Evolutionary conservation across 2,329 filamentous ascomycete genomes (phyloP), one percentile per base, ranked within the genome.

Genomic region (Bipolaris bicolor): DNA sequence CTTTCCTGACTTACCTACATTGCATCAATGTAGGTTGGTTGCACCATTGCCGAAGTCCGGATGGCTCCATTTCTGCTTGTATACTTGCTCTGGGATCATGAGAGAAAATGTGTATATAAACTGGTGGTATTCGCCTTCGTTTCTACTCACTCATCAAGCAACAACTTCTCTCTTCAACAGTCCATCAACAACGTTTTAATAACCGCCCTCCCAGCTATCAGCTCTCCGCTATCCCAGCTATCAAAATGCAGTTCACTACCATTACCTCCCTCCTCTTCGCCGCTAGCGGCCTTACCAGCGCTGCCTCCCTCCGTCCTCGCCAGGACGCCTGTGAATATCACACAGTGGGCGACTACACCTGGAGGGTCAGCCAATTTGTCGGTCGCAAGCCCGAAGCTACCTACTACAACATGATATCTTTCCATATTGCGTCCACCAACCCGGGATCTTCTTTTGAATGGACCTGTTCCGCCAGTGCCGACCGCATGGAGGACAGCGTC

Each of bases 221-320:
- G 48, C 20, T 26, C 5, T 26, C 3, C 13, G 20, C 40, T 34
- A n/a, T 26, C 24, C 33, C 24, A 49, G 48, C 18, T 26, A 29
- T 49, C 56, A 62, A 57, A 40, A 67, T 67, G 65, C 63, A 64
- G 52, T 63, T 64, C 61, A 63, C 60, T 39, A 54, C 56, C 53
- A 31, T 61, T 33, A 43, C 60, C 58, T 58, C 63, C 34, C 49
- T 67, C 49, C 57, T 67, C 53, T 55, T 52, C 16, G 59, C 60
- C 7, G 48, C 60, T 7, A 53, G 52, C 48, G 56, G 55, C 52
- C 45, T 66, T 47, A 50, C 58, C 36, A 48, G 48, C 20, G 58
- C 63, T 9, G 55, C 57, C 18, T 63, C 63, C 31, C 47, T 67
- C 18, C 49, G 57, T 3, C 7, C 43, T 20, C 43, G 43, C 10